phyloP scores from a whole-genome alignment of 1,139 yeast species.

The Suhomyces yuchorum region DNA sequence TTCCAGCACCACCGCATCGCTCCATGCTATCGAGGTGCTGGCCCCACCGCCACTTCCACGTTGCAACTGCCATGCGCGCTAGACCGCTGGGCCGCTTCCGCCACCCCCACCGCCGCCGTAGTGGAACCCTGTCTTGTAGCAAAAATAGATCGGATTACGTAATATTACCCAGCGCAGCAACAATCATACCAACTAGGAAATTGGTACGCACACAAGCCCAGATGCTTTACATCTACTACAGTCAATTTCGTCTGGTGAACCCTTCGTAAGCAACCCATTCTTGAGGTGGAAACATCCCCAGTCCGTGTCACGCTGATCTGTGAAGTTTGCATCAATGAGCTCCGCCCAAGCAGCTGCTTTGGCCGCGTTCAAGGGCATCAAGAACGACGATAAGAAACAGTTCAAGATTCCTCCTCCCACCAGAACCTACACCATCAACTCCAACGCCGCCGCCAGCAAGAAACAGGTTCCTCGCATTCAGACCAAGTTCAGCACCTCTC shows the following conservation, averaged over 20 bases:
- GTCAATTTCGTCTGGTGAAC: background rate
- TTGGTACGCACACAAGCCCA: constrained; percentile 2
- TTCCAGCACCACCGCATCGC: too few relatives aligned
- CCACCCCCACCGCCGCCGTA: background rate
- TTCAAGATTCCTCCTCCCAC: constrained; percentile 11
- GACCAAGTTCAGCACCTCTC: constrained; percentile 7
- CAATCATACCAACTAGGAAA: constrained; percentile 2
- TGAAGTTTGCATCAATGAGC: constrained; percentile 5
- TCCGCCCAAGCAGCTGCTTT: constrained; percentile 26
- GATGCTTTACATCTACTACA: background rate
- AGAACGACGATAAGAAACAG: constrained; percentile 13
- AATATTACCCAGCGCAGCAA: background rate
- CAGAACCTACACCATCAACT: constrained; percentile 1
- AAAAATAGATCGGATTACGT: background rate
- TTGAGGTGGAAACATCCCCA: background rate
- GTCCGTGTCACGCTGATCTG: background rate
- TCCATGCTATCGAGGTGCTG: too few relatives aligned
- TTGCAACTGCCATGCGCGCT: too few relatives aligned
- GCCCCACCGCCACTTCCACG: too few relatives aligned
- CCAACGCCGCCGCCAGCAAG: background rate
- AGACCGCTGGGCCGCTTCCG: background rate
- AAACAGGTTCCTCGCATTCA: constrained; percentile 8
- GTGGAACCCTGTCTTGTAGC: background rate
- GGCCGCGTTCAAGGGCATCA: constrained; percentile 24
- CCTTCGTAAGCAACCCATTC: background rate